phyloP scores from a whole-genome alignment of 495 filamentous ascomycete genomes.

The Lepraria neglecta region DNA sequence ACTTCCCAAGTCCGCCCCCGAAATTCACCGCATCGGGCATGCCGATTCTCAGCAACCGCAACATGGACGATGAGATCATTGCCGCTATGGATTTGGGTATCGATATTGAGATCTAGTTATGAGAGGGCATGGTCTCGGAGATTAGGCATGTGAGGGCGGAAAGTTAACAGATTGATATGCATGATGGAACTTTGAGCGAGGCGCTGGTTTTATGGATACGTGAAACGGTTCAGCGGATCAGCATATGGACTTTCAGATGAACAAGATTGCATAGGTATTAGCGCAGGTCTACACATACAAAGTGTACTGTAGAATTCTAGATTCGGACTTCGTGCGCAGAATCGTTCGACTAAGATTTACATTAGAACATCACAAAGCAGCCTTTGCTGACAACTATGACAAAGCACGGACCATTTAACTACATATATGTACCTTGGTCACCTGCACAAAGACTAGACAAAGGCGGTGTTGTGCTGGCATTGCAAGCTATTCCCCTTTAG shows the following conservation, averaged over 20 bases:
- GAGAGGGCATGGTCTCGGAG: not conserved
- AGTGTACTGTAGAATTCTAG: no score
- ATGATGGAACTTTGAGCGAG: slow-evolving; percentile 3
- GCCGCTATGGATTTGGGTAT: slow-evolving; percentile 74
- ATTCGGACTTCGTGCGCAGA: no score
- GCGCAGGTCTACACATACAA: no score
- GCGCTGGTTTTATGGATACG: slow-evolving; percentile 5
- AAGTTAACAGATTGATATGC: not conserved
- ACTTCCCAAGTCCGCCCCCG: slow-evolving; percentile 30
- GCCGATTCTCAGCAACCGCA: slow-evolving; percentile 59
- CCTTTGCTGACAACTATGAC: no score
- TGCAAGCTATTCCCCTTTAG: no score
- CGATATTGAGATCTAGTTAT: slow-evolving; percentile 60
- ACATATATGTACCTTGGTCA: no score
- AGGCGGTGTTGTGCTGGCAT: no score
- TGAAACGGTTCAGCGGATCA: not conserved
- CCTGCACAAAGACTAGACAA: no score
- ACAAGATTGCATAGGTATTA: no score
- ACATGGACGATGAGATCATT: slow-evolving; percentile 81
- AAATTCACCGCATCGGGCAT: slow-evolving; percentile 46
- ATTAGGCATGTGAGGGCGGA: not conserved
- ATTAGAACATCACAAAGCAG: no score
- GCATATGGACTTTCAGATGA: not conserved
- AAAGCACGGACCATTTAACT: no score
- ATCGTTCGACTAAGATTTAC: no score